Base-by-base conservation (phyloP, 257 asterid species). In the Solanum medicagineum region DNA sequence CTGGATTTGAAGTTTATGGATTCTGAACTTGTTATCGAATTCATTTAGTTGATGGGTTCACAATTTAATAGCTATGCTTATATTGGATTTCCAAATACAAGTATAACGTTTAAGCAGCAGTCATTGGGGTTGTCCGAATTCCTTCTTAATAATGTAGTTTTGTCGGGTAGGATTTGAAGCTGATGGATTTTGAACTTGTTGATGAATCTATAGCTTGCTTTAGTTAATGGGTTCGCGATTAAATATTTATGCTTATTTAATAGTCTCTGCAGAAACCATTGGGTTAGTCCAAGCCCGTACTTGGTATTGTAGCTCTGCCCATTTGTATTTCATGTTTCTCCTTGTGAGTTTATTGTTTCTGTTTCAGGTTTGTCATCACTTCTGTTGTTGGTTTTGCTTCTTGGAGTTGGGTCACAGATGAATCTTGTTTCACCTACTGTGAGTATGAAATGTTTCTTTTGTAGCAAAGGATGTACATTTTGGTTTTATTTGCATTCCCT, bases 341-440 rank as follows among this genome's bases (percentile, higher is more conserved):
- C 10, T 24, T 47, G 44, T 36, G 53, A 80, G 59, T 60, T 19
- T 29, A 47, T 47, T 11, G 19, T 69, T 62, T 40, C 59, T 77
- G 6, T 44, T 81, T 1, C 87, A 96, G 98, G 99, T 68, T 85
- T 95, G 75, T 55, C 90, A 26, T 88, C 87, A 91, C 94, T 95
- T 83, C 62, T 89, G 77, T 79, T 92, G 26, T 88, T 95, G 90
- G 91, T 93, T 85, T 81, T 60, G 79, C 86, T 95, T 49, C 97
- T 95, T 79, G 98, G 94, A 83, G 85, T 93, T 26, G 96, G 95
- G 82, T 88, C 91, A n/a, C 87, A 90, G 94, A 85, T 90, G 93
- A 92, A 89, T 86, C 84, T 97, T 56, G 87, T 94, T 70, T 91
- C 98, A 54, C 93, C 89, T 59, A 90, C 95, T 47, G 98, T 97